Evolutionary conservation across 257 asterid genomes (phyloP).

Genomic region (Datura wrightii): DNA sequence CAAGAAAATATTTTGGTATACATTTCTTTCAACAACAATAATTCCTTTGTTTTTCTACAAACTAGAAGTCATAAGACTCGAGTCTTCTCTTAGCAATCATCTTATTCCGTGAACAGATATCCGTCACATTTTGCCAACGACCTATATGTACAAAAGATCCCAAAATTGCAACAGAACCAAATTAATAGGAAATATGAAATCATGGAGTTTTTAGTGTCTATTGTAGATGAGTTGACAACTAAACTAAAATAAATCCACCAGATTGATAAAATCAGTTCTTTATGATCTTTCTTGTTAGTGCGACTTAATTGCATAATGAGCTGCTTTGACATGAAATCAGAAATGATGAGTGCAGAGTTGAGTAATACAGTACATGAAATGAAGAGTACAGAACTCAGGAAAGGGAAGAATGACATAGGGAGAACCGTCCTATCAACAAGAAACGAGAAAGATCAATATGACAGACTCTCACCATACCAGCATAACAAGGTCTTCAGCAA

Average conservation of each 20-base stretch:
- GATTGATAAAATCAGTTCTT: not conserved
- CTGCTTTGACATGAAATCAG: not conserved
- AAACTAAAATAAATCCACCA: slow-evolving; percentile 13
- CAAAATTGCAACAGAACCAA: not conserved
- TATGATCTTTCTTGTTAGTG: not conserved
- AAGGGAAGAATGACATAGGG: not conserved
- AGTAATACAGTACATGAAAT: not conserved
- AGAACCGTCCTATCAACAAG: slow-evolving; percentile 12
- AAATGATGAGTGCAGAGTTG: not conserved
- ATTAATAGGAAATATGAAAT: not conserved
- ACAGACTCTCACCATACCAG: not conserved
- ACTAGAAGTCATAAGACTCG: not conserved
- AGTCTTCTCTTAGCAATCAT: not conserved
- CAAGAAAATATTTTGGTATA: not conserved
- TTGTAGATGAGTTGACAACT: slow-evolving; percentile 18
- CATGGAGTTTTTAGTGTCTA: not conserved
- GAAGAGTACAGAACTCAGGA: not conserved
- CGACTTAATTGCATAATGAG: slow-evolving; percentile 5
- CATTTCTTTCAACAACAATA: slow-evolving; percentile 1
- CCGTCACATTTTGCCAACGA: not conserved
- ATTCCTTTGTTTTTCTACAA: not conserved
- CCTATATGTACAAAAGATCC: not conserved
- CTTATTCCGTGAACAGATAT: slow-evolving; percentile 14
- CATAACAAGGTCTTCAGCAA: not conserved
- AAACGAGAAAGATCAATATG: slow-evolving; percentile 17